These are phyloP conservation scores for Coemansia sp. DNA, from an alignment of 192 early-diverging fungal genomes.

Conservation along the genomic window DNA sequence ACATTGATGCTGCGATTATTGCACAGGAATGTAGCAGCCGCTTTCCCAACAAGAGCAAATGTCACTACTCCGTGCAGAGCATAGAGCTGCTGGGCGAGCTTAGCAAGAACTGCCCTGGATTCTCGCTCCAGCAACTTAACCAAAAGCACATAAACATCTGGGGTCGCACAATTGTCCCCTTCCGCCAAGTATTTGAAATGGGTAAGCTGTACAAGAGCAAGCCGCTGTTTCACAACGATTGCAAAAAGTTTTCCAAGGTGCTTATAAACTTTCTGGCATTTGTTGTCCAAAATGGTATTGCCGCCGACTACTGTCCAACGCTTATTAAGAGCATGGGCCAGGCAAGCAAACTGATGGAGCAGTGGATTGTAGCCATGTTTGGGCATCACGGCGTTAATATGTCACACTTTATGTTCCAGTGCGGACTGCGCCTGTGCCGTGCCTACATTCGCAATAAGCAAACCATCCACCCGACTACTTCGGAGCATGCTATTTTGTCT, in stretches of 20 bases:
- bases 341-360: conserved; percentile 32
- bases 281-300: not conserved
- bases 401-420: conserved; percentile 17
- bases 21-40: not conserved
- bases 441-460: conserved; percentile 17
- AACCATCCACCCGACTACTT: not conserved
- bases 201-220: conserved; percentile 35
- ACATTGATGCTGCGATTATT: not conserved
- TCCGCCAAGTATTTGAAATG: conserved; percentile 14
- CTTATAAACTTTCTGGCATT: conserved; percentile 19
- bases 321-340: conserved; percentile 2
- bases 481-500: not conserved
- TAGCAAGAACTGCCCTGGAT: conserved; percentile 12
- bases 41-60: conserved; percentile 22
- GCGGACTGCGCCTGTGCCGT: conserved; percentile 8
- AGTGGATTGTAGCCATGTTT: conserved; percentile 40
- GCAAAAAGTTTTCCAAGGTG: conserved; percentile 41
- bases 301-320: not conserved
- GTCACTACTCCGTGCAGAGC: conserved; percentile 20
- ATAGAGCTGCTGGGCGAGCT: conserved; percentile 29
- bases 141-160: conserved; percentile 52
- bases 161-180: conserved; percentile 32
- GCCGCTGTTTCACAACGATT: conserved; percentile 33
- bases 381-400: conserved; percentile 17
- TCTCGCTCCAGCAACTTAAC: conserved; percentile 42